Base-by-base conservation (phyloP, 1,284 basidiomycete species). In the Schizophyllum commune region DNA sequence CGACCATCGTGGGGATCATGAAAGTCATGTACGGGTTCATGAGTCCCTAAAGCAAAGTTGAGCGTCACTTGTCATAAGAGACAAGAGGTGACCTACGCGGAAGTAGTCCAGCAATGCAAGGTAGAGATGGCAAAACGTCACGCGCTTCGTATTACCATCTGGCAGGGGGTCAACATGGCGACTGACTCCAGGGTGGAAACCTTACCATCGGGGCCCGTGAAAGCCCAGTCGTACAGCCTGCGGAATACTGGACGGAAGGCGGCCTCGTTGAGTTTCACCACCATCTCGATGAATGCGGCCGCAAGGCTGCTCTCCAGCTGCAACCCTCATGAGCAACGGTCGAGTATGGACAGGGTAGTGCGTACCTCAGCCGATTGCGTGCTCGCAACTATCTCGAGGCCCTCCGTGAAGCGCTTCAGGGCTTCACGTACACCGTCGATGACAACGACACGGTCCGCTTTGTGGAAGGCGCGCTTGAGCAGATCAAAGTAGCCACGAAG, bases 181-280 rank as follows among this genome's bases (percentile, higher is more conserved):
- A 32, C 27, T 53, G 13, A 17, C 19, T 21, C 33, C 57, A n/a
- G 9, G 80, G 61, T 71, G 87, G 85, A 75, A 51, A 73, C 71
- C 52, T 79, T 79, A 47, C 39, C 39, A 60, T 80, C 78, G 1
- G 22, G 2, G 13, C 39, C 39, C 13, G 77, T 80, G 65, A 96
- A 96, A 0, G 94, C 94, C 96, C 97, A 99, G 72, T 99, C 96
- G 70, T 93, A 96, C 65, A 96, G 76, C 64, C 89, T 88, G 63
- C 95, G 85, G 80, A 98, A 97, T 19, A 98, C 77, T 1, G 96
- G 96, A 66, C 88, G 86, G 86, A 99, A 98, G 0, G 90, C 83
- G 0, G 87, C 84, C 70, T 99, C 97, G 69, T 96, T 98, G 58
- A 99, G 81, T 75, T 98, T 98, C 64, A 94, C 85, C 9, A 96